Evolutionary conservation across 176 grass and related monocot genomes (phyloP).

Genomic region (Alopecurus myosuroides): DNA sequence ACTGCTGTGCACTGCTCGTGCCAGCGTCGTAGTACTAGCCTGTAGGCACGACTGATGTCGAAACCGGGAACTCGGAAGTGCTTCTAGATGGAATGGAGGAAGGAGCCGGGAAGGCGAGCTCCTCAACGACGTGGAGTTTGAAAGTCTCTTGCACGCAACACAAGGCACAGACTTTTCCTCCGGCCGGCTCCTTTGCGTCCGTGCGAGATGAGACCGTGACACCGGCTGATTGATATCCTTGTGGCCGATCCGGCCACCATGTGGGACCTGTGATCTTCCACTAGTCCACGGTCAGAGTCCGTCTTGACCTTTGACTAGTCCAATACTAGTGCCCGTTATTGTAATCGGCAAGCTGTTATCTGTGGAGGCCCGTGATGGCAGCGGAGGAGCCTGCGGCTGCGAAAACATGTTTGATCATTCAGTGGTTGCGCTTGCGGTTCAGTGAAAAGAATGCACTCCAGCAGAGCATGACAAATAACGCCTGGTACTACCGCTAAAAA

Average conservation of each 20-base stretch:
- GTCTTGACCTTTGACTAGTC: slow-evolving; percentile 35
- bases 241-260: not conserved
- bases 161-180: not conserved
- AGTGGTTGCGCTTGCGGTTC: too few species aligned
- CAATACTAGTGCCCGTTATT: not conserved
- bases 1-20: not conserved
- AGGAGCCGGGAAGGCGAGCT: slow-evolving; percentile 11
- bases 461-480: too few species aligned
- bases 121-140: not conserved
- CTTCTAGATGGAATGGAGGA: not conserved
- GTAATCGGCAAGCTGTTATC: not conserved
- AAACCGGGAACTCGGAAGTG: not conserved
- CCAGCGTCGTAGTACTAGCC: not conserved
- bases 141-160: slow-evolving; percentile 25
- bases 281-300: slow-evolving; percentile 28
- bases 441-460: too few species aligned
- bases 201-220: not conserved
- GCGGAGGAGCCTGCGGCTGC: not conserved
- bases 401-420: not conserved
- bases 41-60: not conserved
- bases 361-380: not conserved
- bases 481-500: too few species aligned
- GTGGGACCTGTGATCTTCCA: not conserved
- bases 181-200: not conserved
- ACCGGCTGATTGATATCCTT: not conserved